phyloP scores from a whole-genome alignment of 2,329 filamentous ascomycete species.

The Torrubiella hemipterigena region DNA sequence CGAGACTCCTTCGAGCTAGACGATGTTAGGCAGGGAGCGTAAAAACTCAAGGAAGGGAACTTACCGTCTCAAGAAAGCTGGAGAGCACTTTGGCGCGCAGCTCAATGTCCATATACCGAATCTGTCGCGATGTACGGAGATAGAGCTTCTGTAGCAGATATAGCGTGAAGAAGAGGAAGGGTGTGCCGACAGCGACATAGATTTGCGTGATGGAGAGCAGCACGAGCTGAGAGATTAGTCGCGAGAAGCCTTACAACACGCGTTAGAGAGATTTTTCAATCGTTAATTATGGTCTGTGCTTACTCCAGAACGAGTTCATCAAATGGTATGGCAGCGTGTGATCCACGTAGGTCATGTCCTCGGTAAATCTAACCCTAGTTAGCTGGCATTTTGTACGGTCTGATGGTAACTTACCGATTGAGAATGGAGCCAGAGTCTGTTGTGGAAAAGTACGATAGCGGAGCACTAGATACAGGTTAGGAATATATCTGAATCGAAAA shows the following conservation, averaged over 20 bases:
- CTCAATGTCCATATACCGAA: slow-evolving; percentile 4
- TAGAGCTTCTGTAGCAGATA: slow-evolving; percentile 10
- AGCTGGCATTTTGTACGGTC: background rate
- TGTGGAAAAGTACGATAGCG: background rate
- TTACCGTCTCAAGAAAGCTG: slow-evolving; percentile 3
- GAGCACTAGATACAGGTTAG: background rate
- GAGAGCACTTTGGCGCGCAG: background rate
- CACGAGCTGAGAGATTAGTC: slow-evolving; percentile 5
- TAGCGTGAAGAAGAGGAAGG: slow-evolving; percentile 2
- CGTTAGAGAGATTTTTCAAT: background rate
- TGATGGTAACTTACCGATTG: background rate
- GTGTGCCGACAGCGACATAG: slow-evolving; percentile 1
- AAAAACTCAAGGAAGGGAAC: background rate
- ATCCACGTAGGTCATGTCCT: background rate
- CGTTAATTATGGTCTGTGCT: background rate
- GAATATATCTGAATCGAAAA: background rate
- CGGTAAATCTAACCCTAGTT: background rate
- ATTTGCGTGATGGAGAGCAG: slow-evolving; percentile 5
- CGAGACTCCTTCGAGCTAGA: background rate
- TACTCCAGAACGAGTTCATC: background rate
- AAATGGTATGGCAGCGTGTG: background rate
- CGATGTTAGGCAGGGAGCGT: background rate
- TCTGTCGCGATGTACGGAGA: slow-evolving; percentile 8
- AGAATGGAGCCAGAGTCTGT: background rate
- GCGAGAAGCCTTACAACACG: slow-evolving; percentile 3